phyloP scores from a whole-genome alignment of 1,284 basidiomycete genomes.

The Sphagnurus paluster region DNA sequence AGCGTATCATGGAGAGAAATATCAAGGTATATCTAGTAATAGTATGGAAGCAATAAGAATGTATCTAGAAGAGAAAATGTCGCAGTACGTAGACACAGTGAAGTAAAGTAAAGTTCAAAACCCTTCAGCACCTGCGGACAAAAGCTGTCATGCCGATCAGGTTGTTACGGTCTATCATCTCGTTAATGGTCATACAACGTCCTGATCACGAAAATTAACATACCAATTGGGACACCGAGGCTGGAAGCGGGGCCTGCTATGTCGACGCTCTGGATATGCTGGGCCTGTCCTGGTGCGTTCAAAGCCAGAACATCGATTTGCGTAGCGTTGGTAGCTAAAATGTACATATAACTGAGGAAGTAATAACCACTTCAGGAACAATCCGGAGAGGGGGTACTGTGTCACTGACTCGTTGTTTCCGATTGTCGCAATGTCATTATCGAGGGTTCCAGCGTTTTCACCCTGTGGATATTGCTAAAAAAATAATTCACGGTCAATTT shows the following conservation, averaged over 20 bases:
- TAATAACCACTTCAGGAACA: not conserved
- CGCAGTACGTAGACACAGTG: no score
- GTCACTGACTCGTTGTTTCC: constrained; percentile 49
- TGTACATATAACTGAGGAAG: constrained; percentile 41
- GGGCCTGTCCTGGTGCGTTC: constrained; percentile 38
- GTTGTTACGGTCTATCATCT: no score
- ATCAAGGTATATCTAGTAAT: no score
- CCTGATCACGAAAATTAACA: no score
- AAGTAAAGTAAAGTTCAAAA: no score
- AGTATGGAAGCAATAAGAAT: no score
- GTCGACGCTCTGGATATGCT: constrained; percentile 40
- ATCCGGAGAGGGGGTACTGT: constrained; percentile 5
- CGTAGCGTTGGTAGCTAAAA: constrained; percentile 41
- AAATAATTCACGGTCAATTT: no score
- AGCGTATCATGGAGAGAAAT: no score
- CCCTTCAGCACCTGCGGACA: no score
- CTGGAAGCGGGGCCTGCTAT: constrained; percentile 37
- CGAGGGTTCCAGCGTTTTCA: constrained; percentile 42
- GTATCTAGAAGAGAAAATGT: no score
- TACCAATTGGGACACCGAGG: constrained; percentile 39
- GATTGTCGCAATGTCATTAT: constrained; percentile 45
- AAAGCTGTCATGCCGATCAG: no score
- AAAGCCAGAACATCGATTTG: constrained; percentile 42
- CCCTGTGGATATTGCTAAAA: constrained; percentile 43
- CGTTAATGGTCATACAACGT: no score